These are phyloP conservation scores for Aureobasidium sp. DNA, from an alignment of 2,329 filamentous ascomycete genomes.

Conservation along the genomic window DNA sequence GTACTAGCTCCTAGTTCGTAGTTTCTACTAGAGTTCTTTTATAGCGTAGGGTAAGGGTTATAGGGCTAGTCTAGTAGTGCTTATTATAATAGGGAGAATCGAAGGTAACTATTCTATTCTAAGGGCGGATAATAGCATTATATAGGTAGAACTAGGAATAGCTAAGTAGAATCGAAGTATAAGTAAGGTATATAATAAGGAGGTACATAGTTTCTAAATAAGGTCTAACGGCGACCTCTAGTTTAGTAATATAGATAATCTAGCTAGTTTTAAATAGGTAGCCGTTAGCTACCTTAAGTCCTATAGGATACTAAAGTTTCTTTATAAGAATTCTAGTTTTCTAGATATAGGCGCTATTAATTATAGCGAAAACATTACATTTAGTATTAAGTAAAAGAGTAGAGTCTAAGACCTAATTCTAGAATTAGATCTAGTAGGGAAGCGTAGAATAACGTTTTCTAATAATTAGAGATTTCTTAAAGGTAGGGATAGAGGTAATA, in stretches of 20 bases:
- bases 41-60: not conserved
- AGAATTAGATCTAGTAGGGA: not conserved
- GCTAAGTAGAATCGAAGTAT: not conserved
- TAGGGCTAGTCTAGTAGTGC: not conserved
- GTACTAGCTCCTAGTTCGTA: not conserved
- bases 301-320: not conserved
- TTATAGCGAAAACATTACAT: not conserved
- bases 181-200: not conserved
- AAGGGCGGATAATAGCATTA: not conserved
- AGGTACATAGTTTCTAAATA: not conserved
- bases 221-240: not conserved
- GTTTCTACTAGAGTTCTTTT: not conserved
- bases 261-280: not conserved
- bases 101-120: not conserved
- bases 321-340: not conserved
- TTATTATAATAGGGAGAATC: not conserved
- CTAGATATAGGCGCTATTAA: not conserved
- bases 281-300: not conserved
- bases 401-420: not conserved
- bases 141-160: not conserved
- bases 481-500: too few relatives aligned
- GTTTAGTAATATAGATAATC: not conserved
- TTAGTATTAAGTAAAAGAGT: not conserved
- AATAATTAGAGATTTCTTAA: too few relatives aligned
- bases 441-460: not conserved